Evolutionary conservation across 2,329 filamentous ascomycete species (phyloP).

Genomic region (Sclerotinia trifoliorum): DNA sequence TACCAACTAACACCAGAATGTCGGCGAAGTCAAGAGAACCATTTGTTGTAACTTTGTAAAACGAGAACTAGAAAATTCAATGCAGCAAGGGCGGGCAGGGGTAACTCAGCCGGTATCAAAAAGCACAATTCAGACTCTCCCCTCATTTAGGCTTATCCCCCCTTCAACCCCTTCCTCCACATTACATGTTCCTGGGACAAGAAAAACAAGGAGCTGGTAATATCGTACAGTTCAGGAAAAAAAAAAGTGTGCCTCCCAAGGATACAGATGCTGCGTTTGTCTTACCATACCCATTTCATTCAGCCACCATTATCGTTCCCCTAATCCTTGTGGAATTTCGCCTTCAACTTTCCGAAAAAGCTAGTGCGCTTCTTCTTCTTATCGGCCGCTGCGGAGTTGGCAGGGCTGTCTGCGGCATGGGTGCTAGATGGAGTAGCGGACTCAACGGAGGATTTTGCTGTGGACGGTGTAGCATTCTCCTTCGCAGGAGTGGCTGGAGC

Average conservation of each 20-base stretch:
- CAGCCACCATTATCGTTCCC: conserved; percentile 13
- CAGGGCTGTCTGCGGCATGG: conserved; percentile 33
- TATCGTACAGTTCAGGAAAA: conserved; percentile 24
- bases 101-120: conserved; percentile 25
- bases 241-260: conserved; percentile 19
- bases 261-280: conserved; percentile 18
- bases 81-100: conserved; percentile 22
- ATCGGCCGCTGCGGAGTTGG: conserved; percentile 30
- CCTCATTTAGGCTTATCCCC: conserved; percentile 12
- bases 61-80: conserved; percentile 22
- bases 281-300: conserved; percentile 2
- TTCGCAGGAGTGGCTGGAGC: conserved; percentile 29
- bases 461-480: conserved; percentile 27
- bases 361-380: conserved; percentile 43
- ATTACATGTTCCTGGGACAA: conserved; percentile 19
- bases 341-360: conserved; percentile 49
- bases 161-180: conserved; percentile 19
- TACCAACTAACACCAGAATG: conserved; percentile 17
- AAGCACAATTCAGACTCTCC: conserved; percentile 15
- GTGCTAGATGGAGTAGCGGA: conserved; percentile 33
- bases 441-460: conserved; percentile 32
- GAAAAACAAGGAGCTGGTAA: conserved; percentile 19
- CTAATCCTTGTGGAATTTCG: conserved; percentile 47
- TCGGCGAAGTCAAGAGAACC: conserved; percentile 24
- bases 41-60: conserved; percentile 23